A percentile compares a stretch with the other conserved stretches of the same genome.
These are phyloP conservation scores for Saccharum hybrid DNA, from an alignment of 202 grass and related monocot species.

Conservation along the genomic window DNA sequence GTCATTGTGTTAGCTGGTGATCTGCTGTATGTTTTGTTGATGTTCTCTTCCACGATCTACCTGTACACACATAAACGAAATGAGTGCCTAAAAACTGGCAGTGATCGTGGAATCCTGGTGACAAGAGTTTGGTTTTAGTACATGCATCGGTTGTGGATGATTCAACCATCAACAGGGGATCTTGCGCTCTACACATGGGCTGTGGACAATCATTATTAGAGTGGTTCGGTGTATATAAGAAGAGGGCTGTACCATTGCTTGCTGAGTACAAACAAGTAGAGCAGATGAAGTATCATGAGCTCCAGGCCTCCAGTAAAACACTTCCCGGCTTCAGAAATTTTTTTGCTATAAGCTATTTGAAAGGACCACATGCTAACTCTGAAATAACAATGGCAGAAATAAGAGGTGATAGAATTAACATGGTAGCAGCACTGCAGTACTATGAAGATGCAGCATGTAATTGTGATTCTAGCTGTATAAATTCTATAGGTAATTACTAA, in stretches of 20 bases:
- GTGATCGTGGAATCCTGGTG: not conserved
- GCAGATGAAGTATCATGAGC: not conserved
- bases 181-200: not conserved
- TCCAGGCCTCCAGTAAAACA: constrained; percentile 9
- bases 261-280: not conserved
- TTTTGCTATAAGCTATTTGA: not conserved
- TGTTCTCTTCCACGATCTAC: not conserved
- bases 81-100: not conserved
- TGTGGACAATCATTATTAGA: not conserved
- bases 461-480: constrained; percentile 10
- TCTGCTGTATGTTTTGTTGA: not conserved
- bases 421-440: not conserved
- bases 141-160: not conserved
- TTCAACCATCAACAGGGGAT: not conserved
- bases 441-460: not conserved
- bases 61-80: not conserved
- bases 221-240: not conserved
- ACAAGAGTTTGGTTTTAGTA: not conserved
- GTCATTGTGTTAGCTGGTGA: not conserved
- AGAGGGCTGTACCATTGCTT: not conserved
- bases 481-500: not conserved
- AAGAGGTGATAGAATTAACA: not conserved
- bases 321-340: not conserved
- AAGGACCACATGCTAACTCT: no score
- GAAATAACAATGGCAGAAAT: not conserved